A percentile compares a stretch with the other conserved stretches of the same genome.
Conservation (phyloP, 305 asterid species). For the Solanum hybrid region DNA sequence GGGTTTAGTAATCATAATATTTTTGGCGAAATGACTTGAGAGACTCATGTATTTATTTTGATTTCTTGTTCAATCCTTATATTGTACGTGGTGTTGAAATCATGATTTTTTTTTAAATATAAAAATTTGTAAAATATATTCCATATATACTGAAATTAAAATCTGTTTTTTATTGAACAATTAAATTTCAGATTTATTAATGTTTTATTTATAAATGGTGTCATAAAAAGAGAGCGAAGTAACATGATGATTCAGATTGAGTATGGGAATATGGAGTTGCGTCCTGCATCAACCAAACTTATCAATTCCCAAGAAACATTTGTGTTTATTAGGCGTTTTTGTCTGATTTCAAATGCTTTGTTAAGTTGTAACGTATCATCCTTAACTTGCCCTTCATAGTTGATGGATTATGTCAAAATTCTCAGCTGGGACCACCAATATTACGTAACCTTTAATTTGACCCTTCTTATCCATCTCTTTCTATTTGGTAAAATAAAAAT, state of each 20-base stretch:
- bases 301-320: background rate
- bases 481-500: background rate
- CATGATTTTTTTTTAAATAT: accelerated
- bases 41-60: no score
- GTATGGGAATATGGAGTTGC: background rate
- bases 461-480: background rate
- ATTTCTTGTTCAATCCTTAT: no score
- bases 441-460: background rate
- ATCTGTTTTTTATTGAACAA: background rate
- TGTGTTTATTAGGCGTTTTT: background rate
- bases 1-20: no score
- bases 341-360: background rate
- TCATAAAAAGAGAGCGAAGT: background rate
- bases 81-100: no score
- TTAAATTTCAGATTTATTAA: background rate
- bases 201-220: background rate
- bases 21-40: no score
- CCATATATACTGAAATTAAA: background rate
- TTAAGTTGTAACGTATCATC: background rate
- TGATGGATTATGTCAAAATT: background rate
- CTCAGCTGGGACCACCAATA: background rate
- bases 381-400: background rate
- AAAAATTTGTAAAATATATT: no score
- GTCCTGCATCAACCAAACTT: background rate
- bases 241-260: background rate